Evolutionary conservation across 1,284 basidiomycete species (phyloP).

Genomic region (Schizophyllum commune): DNA sequence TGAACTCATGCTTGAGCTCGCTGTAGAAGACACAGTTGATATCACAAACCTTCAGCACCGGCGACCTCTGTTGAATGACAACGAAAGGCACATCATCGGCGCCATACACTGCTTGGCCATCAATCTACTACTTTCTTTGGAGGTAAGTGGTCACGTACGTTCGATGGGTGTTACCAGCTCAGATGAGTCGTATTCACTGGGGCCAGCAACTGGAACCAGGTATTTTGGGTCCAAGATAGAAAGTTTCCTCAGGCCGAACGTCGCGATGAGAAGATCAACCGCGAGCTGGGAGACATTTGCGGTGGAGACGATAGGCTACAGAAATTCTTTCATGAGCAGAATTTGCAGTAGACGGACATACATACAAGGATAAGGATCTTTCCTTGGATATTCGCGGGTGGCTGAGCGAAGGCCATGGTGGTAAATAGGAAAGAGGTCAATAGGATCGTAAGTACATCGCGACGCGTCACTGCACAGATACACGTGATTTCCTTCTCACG

Average conservation of each 20-base stretch:
- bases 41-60: conserved; percentile 54
- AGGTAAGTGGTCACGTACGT: conserved; percentile 37
- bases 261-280: conserved; percentile 63
- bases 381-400: neutral
- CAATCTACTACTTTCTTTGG: conserved; percentile 3
- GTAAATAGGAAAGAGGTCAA: conserved; percentile 2
- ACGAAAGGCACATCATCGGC: conserved; percentile 38
- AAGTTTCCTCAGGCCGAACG: conserved; percentile 49
- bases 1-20: conserved; percentile 19
- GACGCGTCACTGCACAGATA: neutral
- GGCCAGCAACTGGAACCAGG: conserved; percentile 63
- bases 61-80: conserved; percentile 71
- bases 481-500: neutral
- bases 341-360: conserved; percentile 10
- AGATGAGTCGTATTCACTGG: conserved; percentile 44
- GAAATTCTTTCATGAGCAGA: neutral
- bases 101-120: conserved; percentile 49
- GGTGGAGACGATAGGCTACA: conserved; percentile 70
- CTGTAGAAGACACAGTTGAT: neutral
- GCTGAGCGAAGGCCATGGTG: neutral
- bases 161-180: conserved; percentile 70
- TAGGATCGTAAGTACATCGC: neutral
- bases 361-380: conserved; percentile 1
- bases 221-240: conserved; percentile 52
- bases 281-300: conserved; percentile 76